Percentiles rank a stretch among this genome's conserved stretches.
Conservation (phyloP, 805 yeast genomes). For the Kluyveromyces aestuarii region DNA sequence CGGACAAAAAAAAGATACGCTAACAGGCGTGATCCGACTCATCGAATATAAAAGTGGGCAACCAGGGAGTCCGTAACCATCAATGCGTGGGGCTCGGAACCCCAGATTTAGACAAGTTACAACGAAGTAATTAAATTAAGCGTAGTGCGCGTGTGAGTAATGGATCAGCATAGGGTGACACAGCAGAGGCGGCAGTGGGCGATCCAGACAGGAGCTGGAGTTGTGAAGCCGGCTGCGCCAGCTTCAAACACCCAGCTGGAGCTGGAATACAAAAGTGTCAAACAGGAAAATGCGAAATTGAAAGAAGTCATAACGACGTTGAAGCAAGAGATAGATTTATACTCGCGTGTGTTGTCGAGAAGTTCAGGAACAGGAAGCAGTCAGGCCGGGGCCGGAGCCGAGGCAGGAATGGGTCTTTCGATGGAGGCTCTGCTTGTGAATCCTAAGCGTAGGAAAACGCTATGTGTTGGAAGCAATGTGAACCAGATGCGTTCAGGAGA, state of each 20-base stretch:
- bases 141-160: neutral
- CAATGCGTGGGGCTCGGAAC: no score
- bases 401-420: slow-evolving; percentile 7
- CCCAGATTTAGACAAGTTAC: no score
- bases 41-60: neutral
- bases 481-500: neutral
- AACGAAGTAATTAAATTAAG: neutral
- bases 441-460: slow-evolving; percentile 11
- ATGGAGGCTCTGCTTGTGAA: slow-evolving; percentile 13
- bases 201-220: slow-evolving; percentile 3
- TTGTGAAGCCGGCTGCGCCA: neutral
- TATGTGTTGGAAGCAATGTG: slow-evolving; percentile 1
- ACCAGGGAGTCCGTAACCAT: no score
- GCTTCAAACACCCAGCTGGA: slow-evolving; percentile 11
- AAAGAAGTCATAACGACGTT: slow-evolving; percentile 16
- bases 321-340: slow-evolving; percentile 18
- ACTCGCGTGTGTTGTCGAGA: slow-evolving; percentile 10
- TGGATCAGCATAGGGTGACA: slow-evolving; percentile 1
- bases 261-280: slow-evolving; percentile 17
- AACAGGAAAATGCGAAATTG: slow-evolving; percentile 19
- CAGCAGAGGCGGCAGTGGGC: slow-evolving; percentile 1
- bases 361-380: neutral
- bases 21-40: neutral
- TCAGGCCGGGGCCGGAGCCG: slow-evolving; percentile 3
- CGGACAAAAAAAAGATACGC: neutral